Conservation (phyloP, 495 filamentous ascomycete genomes). For the Aspergillus diversus region DNA sequence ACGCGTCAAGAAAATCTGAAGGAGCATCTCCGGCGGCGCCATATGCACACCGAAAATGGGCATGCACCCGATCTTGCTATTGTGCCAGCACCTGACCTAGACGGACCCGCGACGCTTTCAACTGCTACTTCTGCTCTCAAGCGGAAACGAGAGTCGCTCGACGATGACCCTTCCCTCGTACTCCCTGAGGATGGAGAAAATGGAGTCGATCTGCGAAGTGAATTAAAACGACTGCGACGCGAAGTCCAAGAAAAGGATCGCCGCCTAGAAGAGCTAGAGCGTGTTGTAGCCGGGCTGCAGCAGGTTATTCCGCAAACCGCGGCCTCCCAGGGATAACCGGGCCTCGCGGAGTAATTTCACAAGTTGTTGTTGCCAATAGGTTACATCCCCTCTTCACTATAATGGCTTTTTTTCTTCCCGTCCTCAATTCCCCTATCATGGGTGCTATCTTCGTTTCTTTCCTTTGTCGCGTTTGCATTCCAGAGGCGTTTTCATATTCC, state of each 20-base stretch:
- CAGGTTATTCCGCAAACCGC: conserved; percentile 44
- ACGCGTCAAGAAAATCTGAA: conserved; percentile 88
- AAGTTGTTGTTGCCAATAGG: not conserved
- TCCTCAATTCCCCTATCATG: conserved; percentile 2
- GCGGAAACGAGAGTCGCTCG: conserved; percentile 51
- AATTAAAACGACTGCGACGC: conserved; percentile 57
- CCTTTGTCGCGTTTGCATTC: conserved; percentile 28
- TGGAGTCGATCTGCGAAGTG: conserved; percentile 55
- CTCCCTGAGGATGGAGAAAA: conserved; percentile 44
- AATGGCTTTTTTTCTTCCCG: conserved; percentile 5
- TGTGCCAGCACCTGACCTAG: conserved; percentile 31
- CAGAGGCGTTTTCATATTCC: conserved; percentile 29
- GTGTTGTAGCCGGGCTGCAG: conserved; percentile 48
- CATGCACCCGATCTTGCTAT: conserved; percentile 43
- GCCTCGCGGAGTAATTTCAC: not conserved
- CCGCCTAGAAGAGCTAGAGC: conserved; percentile 49
- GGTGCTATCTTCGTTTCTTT: conserved; percentile 7
- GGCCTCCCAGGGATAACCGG: conserved; percentile 21
- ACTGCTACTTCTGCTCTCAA: conserved; percentile 35
- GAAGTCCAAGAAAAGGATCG: conserved; percentile 59
- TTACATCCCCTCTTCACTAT: conserved; percentile 5
- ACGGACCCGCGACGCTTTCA: conserved; percentile 32
- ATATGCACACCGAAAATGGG: conserved; percentile 57
- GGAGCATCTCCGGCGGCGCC: conserved; percentile 87
- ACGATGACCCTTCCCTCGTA: conserved; percentile 30